Evolutionary conservation across 2,329 filamentous ascomycete genomes (phyloP), one percentile per base, ranked within the genome.

Genomic region (Dothistroma pini): DNA sequence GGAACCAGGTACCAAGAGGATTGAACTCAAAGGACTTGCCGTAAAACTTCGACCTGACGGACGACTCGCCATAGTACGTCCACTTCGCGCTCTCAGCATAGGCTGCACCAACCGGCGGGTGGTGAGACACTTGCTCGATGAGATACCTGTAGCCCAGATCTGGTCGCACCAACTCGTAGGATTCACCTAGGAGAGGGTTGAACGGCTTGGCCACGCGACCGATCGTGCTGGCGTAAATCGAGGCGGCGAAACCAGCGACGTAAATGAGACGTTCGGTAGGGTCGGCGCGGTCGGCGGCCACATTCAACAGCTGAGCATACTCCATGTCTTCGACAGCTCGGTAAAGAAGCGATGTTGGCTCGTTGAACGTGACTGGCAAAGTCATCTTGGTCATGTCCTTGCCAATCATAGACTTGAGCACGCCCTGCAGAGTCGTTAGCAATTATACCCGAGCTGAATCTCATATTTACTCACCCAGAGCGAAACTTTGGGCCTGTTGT

Each of bases 381-480:
- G 95, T 97, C 93, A 99, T 99, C 80, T 96, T 97, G 41, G 95
- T 97, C 95, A 99, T 97, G 73, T 99, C 95, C 75, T 99, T 97
- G 65, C 95, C 95, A 76, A 99, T 96, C 95, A 99, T 97, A 22
- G 93, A 97, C 79, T 97, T 99, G 65, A 99, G 80, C 69, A 99
- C 97, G 67, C 89, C 89, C 93, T 97, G 66, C 0, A 7, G 25
- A 32, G 1, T 38, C 11, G 66, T 77, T 62, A 77, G 73, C 57
- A 55, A 53, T 22, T 6, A 12, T 21, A 47, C 22, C 11, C 11
- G 10, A 21, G 2, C 29, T 47, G 9, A 31, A 11, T 12, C 29
- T 9, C 8, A 14, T 21, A n/a, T 9, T 19, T 29, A 58, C 89
- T 78, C 84, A 96, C 93, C 95, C 95, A 99, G 49, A 99, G 86